A percentile compares a stretch with the other conserved stretches of the same genome.
Conservation (phyloP, 176 grass and related monocot species). For the Thinopyrum elongatum region DNA sequence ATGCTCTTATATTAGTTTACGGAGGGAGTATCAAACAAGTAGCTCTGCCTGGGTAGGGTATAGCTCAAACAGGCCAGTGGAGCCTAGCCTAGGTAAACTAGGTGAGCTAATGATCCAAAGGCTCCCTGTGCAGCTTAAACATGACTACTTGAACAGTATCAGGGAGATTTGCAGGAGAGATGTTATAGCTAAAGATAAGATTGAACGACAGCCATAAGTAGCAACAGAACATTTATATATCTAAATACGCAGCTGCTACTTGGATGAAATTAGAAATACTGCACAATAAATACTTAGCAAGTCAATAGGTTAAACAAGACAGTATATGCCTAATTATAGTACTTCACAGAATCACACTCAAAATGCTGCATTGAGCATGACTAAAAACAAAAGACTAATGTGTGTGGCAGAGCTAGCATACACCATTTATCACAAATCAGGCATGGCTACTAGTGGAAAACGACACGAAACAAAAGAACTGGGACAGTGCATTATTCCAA, state of each 20-base stretch:
- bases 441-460: neutral
- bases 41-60: neutral
- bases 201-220: neutral
- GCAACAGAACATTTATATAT: neutral
- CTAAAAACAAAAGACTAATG: neutral
- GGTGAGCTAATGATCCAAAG: neutral
- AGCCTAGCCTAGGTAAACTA: neutral
- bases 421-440: neutral
- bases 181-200: neutral
- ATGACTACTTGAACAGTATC: neutral
- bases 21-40: neutral
- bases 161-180: neutral
- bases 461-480: neutral
- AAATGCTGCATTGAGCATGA: neutral
- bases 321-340: neutral
- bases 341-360: neutral
- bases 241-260: neutral
- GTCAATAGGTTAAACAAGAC: neutral
- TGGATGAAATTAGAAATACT: neutral
- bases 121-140: neutral
- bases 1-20: no score
- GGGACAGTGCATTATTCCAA: neutral
- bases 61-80: neutral
- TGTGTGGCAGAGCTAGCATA: neutral
- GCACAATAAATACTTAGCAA: neutral